A percentile compares a stretch with the other conserved stretches of the same genome.
Evolutionary conservation across 148 eudicot genomes (phyloP).

Genomic region (Nyssa sinensis): DNA sequence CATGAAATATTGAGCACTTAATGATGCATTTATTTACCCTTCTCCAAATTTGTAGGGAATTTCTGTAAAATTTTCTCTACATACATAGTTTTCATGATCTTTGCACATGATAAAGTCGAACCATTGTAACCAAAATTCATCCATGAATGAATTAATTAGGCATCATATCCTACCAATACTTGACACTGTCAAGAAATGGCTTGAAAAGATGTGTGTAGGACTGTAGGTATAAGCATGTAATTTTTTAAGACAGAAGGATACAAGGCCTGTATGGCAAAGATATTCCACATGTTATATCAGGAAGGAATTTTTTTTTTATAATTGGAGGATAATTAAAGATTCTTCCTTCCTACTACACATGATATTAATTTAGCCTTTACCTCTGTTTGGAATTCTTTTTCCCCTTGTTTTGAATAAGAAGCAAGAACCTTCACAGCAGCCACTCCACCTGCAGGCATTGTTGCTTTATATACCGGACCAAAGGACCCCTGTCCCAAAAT

Average conservation of each 20-base stretch:
- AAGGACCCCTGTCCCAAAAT: conserved; percentile 90
- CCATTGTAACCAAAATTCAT: not conserved
- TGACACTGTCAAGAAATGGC: not conserved
- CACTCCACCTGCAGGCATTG: conserved; percentile 78
- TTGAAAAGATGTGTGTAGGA: not conserved
- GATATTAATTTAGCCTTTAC: conserved; percentile 31
- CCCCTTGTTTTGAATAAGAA: conserved; percentile 93
- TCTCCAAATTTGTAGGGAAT: not conserved
- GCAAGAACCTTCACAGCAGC: conserved; percentile 95
- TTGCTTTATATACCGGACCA: conserved; percentile 95
- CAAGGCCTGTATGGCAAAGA: not conserved
- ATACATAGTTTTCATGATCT: too few relatives aligned
- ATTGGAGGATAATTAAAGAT: not conserved
- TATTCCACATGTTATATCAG: not conserved
- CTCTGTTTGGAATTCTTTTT: conserved; percentile 96
- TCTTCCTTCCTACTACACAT: not conserved
- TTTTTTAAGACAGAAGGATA: not conserved
- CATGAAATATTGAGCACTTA: conserved; percentile 1
- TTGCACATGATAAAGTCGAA: not conserved
- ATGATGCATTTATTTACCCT: not conserved
- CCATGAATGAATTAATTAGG: too few relatives aligned
- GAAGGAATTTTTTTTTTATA: not conserved
- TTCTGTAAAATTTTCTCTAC: not conserved
- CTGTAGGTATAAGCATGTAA: not conserved
- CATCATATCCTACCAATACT: not conserved